Evolutionary conservation across 805 yeast genomes (phyloP).

Genomic region (Lachancea mirantina): DNA sequence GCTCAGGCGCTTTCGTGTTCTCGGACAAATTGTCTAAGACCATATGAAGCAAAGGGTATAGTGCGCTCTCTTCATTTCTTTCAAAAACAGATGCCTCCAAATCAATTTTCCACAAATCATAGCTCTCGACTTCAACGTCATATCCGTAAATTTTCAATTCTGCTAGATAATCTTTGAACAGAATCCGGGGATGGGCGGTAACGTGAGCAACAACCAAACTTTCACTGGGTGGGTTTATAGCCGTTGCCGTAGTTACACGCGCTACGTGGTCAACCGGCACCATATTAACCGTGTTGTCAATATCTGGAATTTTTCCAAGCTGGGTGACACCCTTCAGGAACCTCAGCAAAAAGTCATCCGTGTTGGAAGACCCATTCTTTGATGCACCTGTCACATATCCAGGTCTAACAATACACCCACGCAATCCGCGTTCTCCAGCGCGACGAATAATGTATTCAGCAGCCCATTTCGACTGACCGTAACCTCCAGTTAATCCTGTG

Average conservation of each 20-base stretch:
- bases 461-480: constrained; percentile 98
- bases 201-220: constrained; percentile 78
- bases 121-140: constrained; percentile 51
- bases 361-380: constrained; percentile 79
- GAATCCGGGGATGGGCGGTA: constrained; percentile 93
- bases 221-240: constrained; percentile 61
- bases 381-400: constrained; percentile 93
- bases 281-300: constrained; percentile 83
- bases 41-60: constrained; percentile 89
- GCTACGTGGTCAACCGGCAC: constrained; percentile 99
- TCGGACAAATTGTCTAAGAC: constrained; percentile 89
- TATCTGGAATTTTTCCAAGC: constrained; percentile 78
- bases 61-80: constrained; percentile 70
- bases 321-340: constrained; percentile 93
- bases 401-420: constrained; percentile 88
- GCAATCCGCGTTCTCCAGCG: constrained; percentile 83
- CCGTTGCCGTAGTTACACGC: constrained; percentile 74
- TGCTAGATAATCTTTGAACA: constrained; percentile 67
- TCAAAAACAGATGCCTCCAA: constrained; percentile 74
- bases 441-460: constrained; percentile 82
- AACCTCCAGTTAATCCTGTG: constrained; percentile 79
- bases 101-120: constrained; percentile 69
- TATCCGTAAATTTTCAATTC: constrained; percentile 68
- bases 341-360: constrained; percentile 92
- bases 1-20: constrained; percentile 89